Conservation (phyloP, 805 yeast species). For the Scheffersomyces coipomensis region DNA sequence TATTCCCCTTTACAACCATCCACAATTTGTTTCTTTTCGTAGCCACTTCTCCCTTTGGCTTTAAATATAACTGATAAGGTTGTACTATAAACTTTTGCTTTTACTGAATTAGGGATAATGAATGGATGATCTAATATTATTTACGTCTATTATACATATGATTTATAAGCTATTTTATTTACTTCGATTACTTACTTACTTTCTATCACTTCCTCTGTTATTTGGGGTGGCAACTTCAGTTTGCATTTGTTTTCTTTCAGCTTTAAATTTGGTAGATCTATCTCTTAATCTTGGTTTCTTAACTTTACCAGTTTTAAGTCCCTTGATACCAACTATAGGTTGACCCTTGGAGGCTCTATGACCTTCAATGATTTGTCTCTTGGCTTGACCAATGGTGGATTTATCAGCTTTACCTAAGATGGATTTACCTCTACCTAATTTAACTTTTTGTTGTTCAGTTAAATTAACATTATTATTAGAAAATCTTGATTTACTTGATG, state of each 20-base stretch:
- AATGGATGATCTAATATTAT: no score
- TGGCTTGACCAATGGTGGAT: conserved; percentile 52
- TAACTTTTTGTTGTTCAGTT: conserved; percentile 69
- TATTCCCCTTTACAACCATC: no score
- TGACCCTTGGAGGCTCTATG: conserved; percentile 72
- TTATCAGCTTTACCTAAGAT: conserved; percentile 80
- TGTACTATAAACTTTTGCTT: no score
- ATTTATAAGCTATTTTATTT: no score
- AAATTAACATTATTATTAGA: conserved; percentile 35
- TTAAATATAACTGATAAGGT: no score
- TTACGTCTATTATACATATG: no score
- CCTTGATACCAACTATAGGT: conserved; percentile 57
- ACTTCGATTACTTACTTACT: no score
- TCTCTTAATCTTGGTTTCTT: conserved; percentile 62
- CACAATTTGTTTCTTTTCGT: no score
- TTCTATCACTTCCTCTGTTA: no score
- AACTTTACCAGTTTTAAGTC: conserved; percentile 42
- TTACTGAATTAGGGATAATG: no score
- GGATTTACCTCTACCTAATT: conserved; percentile 75
- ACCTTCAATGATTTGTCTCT: conserved; percentile 59
- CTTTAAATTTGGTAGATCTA: conserved; percentile 51
- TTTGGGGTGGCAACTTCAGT: no score
- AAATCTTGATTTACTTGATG: conserved; percentile 17
- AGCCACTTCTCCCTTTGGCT: no score
- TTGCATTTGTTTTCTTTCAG: conserved; percentile 27